Conservation (phyloP, 257 asterid species). For the Gentiana macrophylla region DNA sequence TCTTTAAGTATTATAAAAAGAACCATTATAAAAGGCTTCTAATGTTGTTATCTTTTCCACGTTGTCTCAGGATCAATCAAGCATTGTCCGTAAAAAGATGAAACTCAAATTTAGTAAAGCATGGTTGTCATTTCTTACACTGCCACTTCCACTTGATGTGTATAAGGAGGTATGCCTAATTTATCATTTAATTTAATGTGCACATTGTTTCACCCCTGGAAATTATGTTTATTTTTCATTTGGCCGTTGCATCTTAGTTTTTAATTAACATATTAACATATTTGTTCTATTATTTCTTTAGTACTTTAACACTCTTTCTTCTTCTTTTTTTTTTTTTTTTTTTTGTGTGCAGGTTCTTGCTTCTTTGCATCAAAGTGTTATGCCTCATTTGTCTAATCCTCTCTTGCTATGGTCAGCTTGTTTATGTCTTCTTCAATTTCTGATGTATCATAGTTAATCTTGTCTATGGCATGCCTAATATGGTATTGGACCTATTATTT, state of each 20-base stretch:
- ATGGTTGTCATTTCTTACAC: slow-evolving; percentile 80
- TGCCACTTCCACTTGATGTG: slow-evolving; percentile 81
- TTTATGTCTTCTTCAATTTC: slow-evolving; percentile 11
- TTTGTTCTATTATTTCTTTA: too few species aligned
- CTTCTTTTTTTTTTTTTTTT: neutral
- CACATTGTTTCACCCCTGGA: neutral
- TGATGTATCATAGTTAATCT: slow-evolving; percentile 6
- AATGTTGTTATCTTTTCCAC: slow-evolving; percentile 8
- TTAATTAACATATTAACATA: neutral
- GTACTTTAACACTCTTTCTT: neutral
- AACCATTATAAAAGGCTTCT: too few species aligned
- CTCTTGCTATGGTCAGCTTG: slow-evolving; percentile 60
- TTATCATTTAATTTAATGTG: neutral
- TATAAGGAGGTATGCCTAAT: slow-evolving; percentile 67
- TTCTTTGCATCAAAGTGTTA: slow-evolving; percentile 59
- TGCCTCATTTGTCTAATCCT: slow-evolving; percentile 78
- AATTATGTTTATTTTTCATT: neutral
- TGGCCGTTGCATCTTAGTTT: neutral
- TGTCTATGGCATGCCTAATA: slow-evolving; percentile 6
- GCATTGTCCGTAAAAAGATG: slow-evolving; percentile 54
- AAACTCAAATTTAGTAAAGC: slow-evolving; percentile 77
- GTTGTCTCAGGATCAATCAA: slow-evolving; percentile 40
- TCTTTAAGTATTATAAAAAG: too few species aligned
- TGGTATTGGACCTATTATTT: neutral
- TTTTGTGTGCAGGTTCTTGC: slow-evolving; percentile 57